Evolutionary conservation across 495 filamentous ascomycete species (phyloP).

Genomic region (Penicillium pulvis): DNA sequence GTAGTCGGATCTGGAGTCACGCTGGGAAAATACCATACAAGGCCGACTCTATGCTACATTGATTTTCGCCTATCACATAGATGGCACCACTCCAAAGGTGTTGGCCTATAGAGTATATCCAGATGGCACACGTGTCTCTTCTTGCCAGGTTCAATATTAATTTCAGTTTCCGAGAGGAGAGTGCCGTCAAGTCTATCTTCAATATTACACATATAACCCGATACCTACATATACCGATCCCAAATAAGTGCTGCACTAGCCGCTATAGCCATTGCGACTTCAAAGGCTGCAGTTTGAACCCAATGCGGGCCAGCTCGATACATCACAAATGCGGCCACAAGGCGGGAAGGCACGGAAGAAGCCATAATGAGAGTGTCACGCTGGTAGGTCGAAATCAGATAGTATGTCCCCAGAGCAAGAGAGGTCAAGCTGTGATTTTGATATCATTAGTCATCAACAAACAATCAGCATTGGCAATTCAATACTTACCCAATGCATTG

Average conservation of each 20-base stretch:
- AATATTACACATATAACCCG: too few relatives aligned
- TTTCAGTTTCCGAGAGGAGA: too few relatives aligned
- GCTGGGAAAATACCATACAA: too few relatives aligned
- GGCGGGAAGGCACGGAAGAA: conserved; percentile 17
- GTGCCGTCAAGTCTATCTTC: too few relatives aligned
- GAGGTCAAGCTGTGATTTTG: conserved; percentile 19
- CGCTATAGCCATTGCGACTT: conserved; percentile 15
- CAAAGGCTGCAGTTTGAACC: conserved; percentile 15
- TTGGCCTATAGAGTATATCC: too few relatives aligned
- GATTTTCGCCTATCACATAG: too few relatives aligned
- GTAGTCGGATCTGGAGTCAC: too few relatives aligned
- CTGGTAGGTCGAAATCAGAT: conserved; percentile 22
- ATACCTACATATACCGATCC: conserved; percentile 13
- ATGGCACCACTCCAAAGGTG: too few relatives aligned
- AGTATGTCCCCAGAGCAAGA: conserved; percentile 20
- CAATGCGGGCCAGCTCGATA: conserved; percentile 18
- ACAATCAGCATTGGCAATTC: not conserved
- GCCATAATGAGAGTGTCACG: conserved; percentile 17
- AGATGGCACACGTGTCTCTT: too few relatives aligned
- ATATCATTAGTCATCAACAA: conserved; percentile 15
- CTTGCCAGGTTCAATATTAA: too few relatives aligned
- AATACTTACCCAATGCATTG: conserved; percentile 14
- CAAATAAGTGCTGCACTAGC: conserved; percentile 18
- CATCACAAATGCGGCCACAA: conserved; percentile 18
- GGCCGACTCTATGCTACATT: too few relatives aligned